Evolutionary conservation across 2,329 filamentous ascomycete species (phyloP).

Genomic region (Erysiphe pulchra): DNA sequence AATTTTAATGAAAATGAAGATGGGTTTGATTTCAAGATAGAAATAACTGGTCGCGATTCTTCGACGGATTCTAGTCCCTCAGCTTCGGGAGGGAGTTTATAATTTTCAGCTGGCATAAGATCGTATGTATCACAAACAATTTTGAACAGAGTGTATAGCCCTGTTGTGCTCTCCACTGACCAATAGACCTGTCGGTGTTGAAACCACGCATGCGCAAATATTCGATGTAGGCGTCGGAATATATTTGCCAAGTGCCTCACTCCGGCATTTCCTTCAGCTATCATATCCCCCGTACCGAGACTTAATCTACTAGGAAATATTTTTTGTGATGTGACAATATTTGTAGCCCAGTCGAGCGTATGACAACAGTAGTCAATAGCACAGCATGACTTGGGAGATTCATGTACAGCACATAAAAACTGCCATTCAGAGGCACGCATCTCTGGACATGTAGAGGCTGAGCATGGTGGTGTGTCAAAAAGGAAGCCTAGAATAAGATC

Average conservation of each 20-base stretch:
- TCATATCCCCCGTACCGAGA: slow-evolving; percentile 16
- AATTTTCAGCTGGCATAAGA: slow-evolving; percentile 76
- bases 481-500: slow-evolving; percentile 79
- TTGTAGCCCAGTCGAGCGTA: slow-evolving; percentile 92
- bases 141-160: slow-evolving; percentile 90
- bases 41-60: slow-evolving; percentile 16
- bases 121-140: slow-evolving; percentile 83
- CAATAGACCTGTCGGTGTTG: slow-evolving; percentile 90
- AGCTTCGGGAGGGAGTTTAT: slow-evolving; percentile 80
- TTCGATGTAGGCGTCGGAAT: slow-evolving; percentile 77
- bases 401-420: slow-evolving; percentile 92
- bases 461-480: slow-evolving; percentile 73
- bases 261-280: slow-evolving; percentile 34
- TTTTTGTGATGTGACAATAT: slow-evolving; percentile 80
- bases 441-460: slow-evolving; percentile 70
- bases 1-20: slow-evolving; percentile 13
- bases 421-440: slow-evolving; percentile 99
- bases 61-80: slow-evolving; percentile 45
- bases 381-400: slow-evolving; percentile 87
- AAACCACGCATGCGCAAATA: slow-evolving; percentile 98
- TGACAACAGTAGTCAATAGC: slow-evolving; percentile 99
- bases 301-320: slow-evolving; percentile 60
- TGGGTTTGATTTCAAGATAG: slow-evolving; percentile 15
- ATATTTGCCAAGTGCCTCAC: slow-evolving; percentile 80
- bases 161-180: slow-evolving; percentile 74